phyloP scores from a whole-genome alignment of 2,329 filamentous ascomycete genomes.

The Metarhizium anisopliae region DNA sequence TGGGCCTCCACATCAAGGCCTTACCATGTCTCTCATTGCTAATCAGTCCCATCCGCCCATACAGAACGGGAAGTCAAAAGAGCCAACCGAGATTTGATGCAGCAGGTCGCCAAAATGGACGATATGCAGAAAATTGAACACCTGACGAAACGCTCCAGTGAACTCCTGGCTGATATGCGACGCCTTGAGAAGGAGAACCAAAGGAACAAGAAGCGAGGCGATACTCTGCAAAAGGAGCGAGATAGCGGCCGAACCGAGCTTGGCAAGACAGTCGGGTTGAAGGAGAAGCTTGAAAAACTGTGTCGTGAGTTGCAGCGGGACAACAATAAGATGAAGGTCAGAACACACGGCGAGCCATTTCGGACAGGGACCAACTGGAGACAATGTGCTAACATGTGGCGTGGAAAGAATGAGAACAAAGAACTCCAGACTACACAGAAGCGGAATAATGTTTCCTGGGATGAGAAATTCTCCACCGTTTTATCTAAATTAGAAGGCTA shows the following conservation, averaged over 20 bases:
- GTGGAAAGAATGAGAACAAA: conserved; percentile 74
- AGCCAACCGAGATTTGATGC: conserved; percentile 82
- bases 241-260: conserved; percentile 82
- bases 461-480: conserved; percentile 73
- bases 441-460: conserved; percentile 71
- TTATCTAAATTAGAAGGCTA: conserved; percentile 80
- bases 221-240: conserved; percentile 93
- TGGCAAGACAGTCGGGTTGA: conserved; percentile 81
- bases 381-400: conserved; percentile 14
- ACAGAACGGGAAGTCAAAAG: conserved; percentile 89
- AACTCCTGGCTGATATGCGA: conserved; percentile 91
- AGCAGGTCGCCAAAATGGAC: conserved; percentile 84
- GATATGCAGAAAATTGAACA: conserved; percentile 86
- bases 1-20: not conserved
- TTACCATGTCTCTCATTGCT: not conserved
- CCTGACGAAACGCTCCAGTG: conserved; percentile 82
- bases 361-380: not conserved
- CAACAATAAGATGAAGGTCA: conserved; percentile 95
- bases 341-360: conserved; percentile 14
- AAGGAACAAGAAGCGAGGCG: conserved; percentile 92
- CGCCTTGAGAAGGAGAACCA: conserved; percentile 86
- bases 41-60: conserved; percentile 2
- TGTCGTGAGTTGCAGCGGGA: conserved; percentile 91
- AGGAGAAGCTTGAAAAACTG: conserved; percentile 94
- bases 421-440: conserved; percentile 81